Conservation (phyloP, 208 protist species). For the Leishmania braziliensis region DNA sequence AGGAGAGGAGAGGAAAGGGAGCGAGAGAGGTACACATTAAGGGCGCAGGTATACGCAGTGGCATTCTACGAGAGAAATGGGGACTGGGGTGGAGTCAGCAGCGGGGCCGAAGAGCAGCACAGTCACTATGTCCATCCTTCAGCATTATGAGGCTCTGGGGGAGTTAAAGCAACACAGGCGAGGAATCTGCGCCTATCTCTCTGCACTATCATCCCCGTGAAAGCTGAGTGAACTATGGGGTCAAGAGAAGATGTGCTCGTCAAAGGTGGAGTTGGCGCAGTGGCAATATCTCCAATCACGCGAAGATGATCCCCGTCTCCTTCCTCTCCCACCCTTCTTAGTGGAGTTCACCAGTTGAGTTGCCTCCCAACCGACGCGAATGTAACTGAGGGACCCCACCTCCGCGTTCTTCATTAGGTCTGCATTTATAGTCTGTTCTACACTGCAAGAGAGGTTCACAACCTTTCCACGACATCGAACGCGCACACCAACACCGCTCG, state of each 20-base stretch:
- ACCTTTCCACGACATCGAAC: neutral
- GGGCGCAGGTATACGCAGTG: neutral
- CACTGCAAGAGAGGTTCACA: neutral
- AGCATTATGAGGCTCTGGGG: neutral
- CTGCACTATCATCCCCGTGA: neutral
- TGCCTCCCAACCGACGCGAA: neutral
- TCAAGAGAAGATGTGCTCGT: neutral
- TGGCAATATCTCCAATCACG: neutral
- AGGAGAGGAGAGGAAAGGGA: neutral
- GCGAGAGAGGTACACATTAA: neutral
- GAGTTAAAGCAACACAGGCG: neutral
- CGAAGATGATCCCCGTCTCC: neutral
- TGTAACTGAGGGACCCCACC: neutral
- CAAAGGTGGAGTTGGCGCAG: neutral
- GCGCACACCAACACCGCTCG: conserved; percentile 6
- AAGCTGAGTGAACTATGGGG: neutral
- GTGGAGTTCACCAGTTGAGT: neutral
- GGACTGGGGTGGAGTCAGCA: neutral
- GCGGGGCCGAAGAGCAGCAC: neutral
- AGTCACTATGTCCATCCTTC: neutral
- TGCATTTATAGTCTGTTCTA: conserved; percentile 15
- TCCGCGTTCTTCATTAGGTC: conserved; percentile 14
- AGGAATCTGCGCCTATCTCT: neutral
- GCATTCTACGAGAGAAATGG: neutral
- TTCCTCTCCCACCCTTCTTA: neutral